These are phyloP conservation scores for Crotalaria pallida DNA, from an alignment of 306 rosid species.

Conservation along the genomic window DNA sequence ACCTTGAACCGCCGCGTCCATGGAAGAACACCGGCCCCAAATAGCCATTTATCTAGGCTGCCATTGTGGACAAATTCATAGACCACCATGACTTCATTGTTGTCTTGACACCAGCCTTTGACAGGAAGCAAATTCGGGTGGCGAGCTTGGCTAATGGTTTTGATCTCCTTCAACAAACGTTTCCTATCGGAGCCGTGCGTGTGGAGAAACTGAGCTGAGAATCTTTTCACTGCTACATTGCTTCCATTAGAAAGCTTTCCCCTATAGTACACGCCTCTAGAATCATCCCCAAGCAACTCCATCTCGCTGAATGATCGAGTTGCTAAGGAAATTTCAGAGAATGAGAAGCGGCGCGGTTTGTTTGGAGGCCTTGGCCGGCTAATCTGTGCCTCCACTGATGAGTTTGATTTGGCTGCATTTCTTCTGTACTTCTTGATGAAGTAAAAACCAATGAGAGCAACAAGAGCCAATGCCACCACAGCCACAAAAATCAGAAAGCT, in stretches of 20 bases:
- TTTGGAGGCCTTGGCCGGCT: conserved; percentile 64
- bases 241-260: conserved; percentile 61
- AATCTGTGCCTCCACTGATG: conserved; percentile 33
- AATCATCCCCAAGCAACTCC: conserved; percentile 54
- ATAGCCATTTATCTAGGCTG: conserved; percentile 73
- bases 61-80: conserved; percentile 67
- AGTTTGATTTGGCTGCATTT: conserved; percentile 20
- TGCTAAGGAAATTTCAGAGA: conserved; percentile 45
- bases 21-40: conserved; percentile 69
- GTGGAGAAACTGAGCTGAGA: conserved; percentile 48
- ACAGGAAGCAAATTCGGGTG: conserved; percentile 68
- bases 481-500: conserved; percentile 55
- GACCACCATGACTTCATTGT: conserved; percentile 45
- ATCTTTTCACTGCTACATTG: conserved; percentile 59
- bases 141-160: conserved; percentile 39
- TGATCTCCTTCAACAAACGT: conserved; percentile 61
- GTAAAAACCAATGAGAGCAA: conserved; percentile 35
- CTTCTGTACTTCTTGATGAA: conserved; percentile 28
- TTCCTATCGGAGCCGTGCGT: conserved; percentile 51
- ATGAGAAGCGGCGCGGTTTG: conserved; percentile 50
- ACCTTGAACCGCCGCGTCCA: conserved; percentile 71
- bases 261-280: conserved; percentile 48
- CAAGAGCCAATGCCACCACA: conserved; percentile 38
- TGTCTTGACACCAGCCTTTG: conserved; percentile 69
- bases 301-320: conserved; percentile 49